A percentile compares a stretch with the other conserved stretches of the same genome.
These are phyloP conservation scores for Boletus rubescentipes DNA, from an alignment of 768 basidiomycete genomes.

Conservation along the genomic window DNA sequence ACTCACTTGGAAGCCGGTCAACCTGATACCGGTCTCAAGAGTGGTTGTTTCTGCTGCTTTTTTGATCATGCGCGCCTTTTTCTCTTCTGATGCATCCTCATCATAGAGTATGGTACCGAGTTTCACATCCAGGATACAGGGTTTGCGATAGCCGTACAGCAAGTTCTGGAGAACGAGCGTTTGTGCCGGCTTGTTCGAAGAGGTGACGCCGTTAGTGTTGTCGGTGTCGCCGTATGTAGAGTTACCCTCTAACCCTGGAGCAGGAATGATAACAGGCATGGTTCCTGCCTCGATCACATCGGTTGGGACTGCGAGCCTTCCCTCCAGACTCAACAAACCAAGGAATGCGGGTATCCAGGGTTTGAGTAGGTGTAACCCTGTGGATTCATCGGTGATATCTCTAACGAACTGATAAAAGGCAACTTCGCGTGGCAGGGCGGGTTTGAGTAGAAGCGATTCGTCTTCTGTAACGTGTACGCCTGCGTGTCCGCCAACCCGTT, in stretches of 20 bases:
- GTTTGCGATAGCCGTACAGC: constrained; percentile 66
- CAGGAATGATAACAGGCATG: constrained; percentile 24
- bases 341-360: constrained; percentile 73
- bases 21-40: constrained; percentile 67
- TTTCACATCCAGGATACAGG: constrained; percentile 90
- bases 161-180: constrained; percentile 87
- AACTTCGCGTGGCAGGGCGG: constrained; percentile 60
- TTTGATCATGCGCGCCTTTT: constrained; percentile 74
- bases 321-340: constrained; percentile 78
- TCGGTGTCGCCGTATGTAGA: constrained; percentile 6
- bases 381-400: constrained; percentile 29
- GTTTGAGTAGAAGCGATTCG: constrained; percentile 80
- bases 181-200: constrained; percentile 38
- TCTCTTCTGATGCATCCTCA: constrained; percentile 61
- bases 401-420: constrained; percentile 65
- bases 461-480: constrained; percentile 72
- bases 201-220: neutral
- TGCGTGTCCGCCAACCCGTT: constrained; percentile 82
- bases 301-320: constrained; percentile 21
- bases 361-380: constrained; percentile 33
- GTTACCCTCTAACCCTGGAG: constrained; percentile 47
- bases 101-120: constrained; percentile 91
- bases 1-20: constrained; percentile 90
- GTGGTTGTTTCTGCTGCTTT: constrained; percentile 72
- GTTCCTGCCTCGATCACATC: constrained; percentile 1